Percentiles rank a stretch among this genome's conserved stretches.
Conservation (phyloP, 2,329 filamentous ascomycete species). For the Hymenoscyphus repandus region DNA sequence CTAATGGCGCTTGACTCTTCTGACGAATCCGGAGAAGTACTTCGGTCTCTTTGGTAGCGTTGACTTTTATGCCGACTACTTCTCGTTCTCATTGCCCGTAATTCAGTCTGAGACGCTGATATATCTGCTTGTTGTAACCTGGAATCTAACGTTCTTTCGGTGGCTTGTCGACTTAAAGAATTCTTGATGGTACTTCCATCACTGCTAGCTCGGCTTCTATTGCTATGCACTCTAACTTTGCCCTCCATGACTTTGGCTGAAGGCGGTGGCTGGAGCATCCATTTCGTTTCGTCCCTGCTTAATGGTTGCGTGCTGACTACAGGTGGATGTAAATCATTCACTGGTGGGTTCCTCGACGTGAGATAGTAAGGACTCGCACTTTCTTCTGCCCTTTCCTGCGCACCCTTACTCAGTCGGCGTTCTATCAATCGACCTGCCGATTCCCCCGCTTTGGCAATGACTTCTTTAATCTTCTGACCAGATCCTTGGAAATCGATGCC, state of each 20-base stretch:
- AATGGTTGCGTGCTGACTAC: conserved; percentile 72
- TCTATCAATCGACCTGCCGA: conserved; percentile 48
- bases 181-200: conserved; percentile 39
- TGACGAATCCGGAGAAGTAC: conserved; percentile 18
- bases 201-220: conserved; percentile 45
- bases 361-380: conserved; percentile 31
- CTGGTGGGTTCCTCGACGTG: conserved; percentile 53
- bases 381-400: conserved; percentile 31
- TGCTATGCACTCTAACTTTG: conserved; percentile 64
- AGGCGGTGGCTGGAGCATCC: conserved; percentile 94
- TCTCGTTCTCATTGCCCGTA: conserved; percentile 5
- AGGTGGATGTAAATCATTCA: conserved; percentile 82
- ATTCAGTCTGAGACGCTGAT: conserved; percentile 18
- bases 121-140: conserved; percentile 28
- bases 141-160: conserved; percentile 27
- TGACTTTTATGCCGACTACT: conserved; percentile 13
- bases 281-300: conserved; percentile 66
- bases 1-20: conserved; percentile 15
- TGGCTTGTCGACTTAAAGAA: conserved; percentile 26
- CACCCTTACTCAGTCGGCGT: conserved; percentile 38
- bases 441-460: conserved; percentile 44
- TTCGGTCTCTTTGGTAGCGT: conserved; percentile 18
- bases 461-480: conserved; percentile 46
- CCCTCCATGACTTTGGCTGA: conserved; percentile 86
- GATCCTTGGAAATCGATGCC: conserved; percentile 51